Base-by-base conservation (phyloP, 2,329 filamentous ascomycete species). In the Cladosporium sphaerospermum region DNA sequence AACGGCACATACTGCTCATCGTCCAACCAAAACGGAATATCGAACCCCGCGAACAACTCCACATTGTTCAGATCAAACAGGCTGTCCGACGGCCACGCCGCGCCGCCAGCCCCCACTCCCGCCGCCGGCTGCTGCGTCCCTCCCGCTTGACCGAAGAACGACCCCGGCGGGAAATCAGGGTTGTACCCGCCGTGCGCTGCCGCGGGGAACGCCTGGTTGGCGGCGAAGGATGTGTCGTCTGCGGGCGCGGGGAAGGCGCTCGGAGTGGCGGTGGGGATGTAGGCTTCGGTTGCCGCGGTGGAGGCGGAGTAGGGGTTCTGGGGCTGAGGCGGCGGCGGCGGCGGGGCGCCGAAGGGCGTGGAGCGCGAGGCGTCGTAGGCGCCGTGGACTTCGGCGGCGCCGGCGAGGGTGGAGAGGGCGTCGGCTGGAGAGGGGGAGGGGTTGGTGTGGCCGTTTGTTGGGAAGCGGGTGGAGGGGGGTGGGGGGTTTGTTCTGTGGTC, bases 21-120 rank as follows among this genome's bases (percentile, higher is more conserved):
- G 5, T 66, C 66, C 34, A 68, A 59, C 66, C 66, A 68, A 44
- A 69, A 68, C 0, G 67, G 66, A 31, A 69, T 69, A 43, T 69
- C 67, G 37, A 68, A 69, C 4, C 65, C 65, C 19, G 65, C 58
- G 23, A 68, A 69, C 2, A 62, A 58, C 41, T 69, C 66, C 9
- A 58, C 46, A 13, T 57, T 52, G 31, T 62, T 54, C 52, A 54
- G 6, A 45, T 48, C 45, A 11, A 54, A 49, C 52, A 49, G 13
- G n/a, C 42, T 39, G 13, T 53, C 50, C 34, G 50, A 46, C 8
- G 28, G 40, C 48, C 48, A 51, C 6, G 19, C 13, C 4, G 42
- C 56, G 2, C 34, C 16, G 16, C 16, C 3, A 18, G 16, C 16
- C 16, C 16, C 16, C 2, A 18, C 16, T 18, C 16, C 40, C 9